phyloP scores from a whole-genome alignment of 495 filamentous ascomycete species.

The Podospora tetraspora region DNA sequence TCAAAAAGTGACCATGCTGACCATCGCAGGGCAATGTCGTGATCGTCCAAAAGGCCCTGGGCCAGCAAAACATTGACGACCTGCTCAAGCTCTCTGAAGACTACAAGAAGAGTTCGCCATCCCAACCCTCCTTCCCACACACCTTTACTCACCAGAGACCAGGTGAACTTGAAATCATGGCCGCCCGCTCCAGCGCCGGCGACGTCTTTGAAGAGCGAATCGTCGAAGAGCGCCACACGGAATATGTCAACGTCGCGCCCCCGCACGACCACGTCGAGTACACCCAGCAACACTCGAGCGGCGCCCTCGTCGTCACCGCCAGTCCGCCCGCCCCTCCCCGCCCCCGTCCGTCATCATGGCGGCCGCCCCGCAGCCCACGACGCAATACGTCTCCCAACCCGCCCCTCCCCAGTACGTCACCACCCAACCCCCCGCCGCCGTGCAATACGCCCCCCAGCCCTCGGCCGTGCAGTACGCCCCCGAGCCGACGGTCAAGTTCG shows the following conservation, averaged over 20 bases:
- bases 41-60: slow-evolving; percentile 73
- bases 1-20: slow-evolving; percentile 25
- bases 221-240: slow-evolving; percentile 15
- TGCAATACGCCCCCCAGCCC: not conserved
- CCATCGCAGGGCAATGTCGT: slow-evolving; percentile 61
- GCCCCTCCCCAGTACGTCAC: not conserved
- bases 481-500: slow-evolving; percentile 28
- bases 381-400: not conserved
- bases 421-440: not conserved
- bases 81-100: slow-evolving; percentile 75
- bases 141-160: slow-evolving; percentile 15
- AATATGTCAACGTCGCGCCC: slow-evolving; percentile 17
- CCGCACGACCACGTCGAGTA: slow-evolving; percentile 13
- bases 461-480: not conserved
- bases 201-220: slow-evolving; percentile 37
- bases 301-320: slow-evolving; percentile 37
- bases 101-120: slow-evolving; percentile 47
- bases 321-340: slow-evolving; percentile 34
- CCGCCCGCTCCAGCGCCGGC: slow-evolving; percentile 34
- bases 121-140: not conserved
- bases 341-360: slow-evolving; percentile 8
- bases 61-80: slow-evolving; percentile 85
- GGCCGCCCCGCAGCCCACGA: not conserved
- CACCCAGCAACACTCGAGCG: slow-evolving; percentile 1
- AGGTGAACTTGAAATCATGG: slow-evolving; percentile 37